These are phyloP conservation scores for Aspergillus melleus DNA, from an alignment of 2,329 filamentous ascomycete genomes.

Conservation along the genomic window DNA sequence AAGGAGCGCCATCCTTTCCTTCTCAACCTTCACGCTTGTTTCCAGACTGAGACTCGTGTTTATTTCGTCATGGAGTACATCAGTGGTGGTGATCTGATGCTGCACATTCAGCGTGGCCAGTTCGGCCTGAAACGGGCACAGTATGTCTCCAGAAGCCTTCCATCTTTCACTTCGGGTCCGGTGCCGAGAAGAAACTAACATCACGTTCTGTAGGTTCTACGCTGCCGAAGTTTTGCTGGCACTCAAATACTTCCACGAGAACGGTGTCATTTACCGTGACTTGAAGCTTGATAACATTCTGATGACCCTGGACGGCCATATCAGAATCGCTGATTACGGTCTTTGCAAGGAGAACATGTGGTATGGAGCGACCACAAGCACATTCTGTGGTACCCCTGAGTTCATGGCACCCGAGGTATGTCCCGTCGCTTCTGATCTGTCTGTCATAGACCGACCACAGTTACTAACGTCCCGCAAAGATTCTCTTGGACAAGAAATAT, in stretches of 20 bases:
- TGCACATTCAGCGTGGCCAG: slow-evolving; percentile 95
- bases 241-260: slow-evolving; percentile 98
- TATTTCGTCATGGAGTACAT: slow-evolving; percentile 99
- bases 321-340: slow-evolving; percentile 98
- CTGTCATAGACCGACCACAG: not conserved
- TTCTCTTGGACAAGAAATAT: slow-evolving; percentile 97
- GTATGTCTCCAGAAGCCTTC: slow-evolving; percentile 54
- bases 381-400: slow-evolving; percentile 98
- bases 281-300: slow-evolving; percentile 86
- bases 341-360: slow-evolving; percentile 99
- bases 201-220: slow-evolving; percentile 68
- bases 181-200: not conserved
- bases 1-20: slow-evolving; percentile 96
- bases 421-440: not conserved
- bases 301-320: slow-evolving; percentile 90
- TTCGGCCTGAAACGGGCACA: slow-evolving; percentile 96
- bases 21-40: slow-evolving; percentile 92
- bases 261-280: slow-evolving; percentile 93
- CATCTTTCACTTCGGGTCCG: not conserved
- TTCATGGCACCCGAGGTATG: slow-evolving; percentile 97
- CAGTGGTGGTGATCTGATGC: slow-evolving; percentile 96
- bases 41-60: slow-evolving; percentile 96
- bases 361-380: slow-evolving; percentile 95
- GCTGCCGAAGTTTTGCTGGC: slow-evolving; percentile 96
- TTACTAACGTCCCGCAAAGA: slow-evolving; percentile 54